These are phyloP conservation scores for Taiwanofungus camphoratus DNA, from an alignment of 1,284 basidiomycete genomes.

Conservation along the genomic window DNA sequence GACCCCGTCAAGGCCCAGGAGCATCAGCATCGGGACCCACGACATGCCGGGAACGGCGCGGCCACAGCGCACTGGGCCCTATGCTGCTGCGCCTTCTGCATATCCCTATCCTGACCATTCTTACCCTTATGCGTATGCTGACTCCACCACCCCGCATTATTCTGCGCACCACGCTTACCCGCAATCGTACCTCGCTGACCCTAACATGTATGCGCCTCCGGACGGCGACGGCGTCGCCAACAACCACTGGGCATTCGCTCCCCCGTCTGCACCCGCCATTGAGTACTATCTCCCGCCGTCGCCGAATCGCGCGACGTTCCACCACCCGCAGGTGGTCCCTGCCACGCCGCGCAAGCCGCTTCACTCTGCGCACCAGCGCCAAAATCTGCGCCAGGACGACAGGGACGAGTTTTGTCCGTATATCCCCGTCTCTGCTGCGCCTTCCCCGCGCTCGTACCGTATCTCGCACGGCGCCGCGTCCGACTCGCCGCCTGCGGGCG, in stretches of 20 bases:
- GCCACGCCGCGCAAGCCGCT: conserved; percentile 4
- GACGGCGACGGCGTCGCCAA: conserved; percentile 1
- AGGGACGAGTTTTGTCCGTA: neutral
- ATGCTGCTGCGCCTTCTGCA: conserved; percentile 2
- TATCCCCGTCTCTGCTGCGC: neutral
- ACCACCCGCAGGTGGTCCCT: conserved; percentile 5
- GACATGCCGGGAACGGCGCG: conserved; percentile 7
- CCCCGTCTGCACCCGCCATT: conserved; percentile 12
- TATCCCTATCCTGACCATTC: conserved; percentile 12
- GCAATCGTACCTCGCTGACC: neutral
- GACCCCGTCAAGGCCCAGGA: conserved; percentile 22
- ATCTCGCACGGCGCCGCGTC: neutral
- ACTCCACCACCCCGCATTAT: conserved; percentile 7
- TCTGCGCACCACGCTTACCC: conserved; percentile 1
- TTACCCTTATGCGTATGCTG: conserved; percentile 12
- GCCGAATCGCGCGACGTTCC: conserved; percentile 3
- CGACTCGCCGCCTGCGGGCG: neutral
- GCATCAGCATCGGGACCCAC: conserved; percentile 20
- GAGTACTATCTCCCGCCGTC: conserved; percentile 16
- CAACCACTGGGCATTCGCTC: conserved; percentile 16
- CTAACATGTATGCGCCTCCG: conserved; percentile 4
- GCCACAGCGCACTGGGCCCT: conserved; percentile 8
- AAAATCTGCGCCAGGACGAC: neutral
- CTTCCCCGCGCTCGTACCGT: neutral
- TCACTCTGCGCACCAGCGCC: neutral